These are phyloP conservation scores for Coemansia sp. DNA, from an alignment of 192 early-diverging fungal species.

Conservation along the genomic window DNA sequence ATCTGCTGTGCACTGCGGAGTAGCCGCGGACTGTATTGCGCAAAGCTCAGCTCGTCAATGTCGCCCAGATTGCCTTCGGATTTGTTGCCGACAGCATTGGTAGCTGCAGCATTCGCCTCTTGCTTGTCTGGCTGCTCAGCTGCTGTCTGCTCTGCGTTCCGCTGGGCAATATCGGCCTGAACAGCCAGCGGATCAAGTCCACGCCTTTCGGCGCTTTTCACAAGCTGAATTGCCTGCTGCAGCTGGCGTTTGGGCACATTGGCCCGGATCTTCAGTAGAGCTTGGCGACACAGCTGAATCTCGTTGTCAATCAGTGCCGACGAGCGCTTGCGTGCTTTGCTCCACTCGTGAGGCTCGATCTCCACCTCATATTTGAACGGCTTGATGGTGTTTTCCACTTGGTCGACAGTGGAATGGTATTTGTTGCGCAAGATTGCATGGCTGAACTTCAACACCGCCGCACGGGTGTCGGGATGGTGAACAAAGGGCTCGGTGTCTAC, in stretches of 20 bases:
- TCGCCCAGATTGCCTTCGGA: neutral
- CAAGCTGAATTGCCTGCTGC: conserved; percentile 77
- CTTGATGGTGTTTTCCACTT: conserved; percentile 99
- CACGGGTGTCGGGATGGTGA: conserved; percentile 77
- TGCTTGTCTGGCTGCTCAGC: conserved; percentile 4
- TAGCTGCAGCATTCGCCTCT: neutral
- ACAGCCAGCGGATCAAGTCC: conserved; percentile 35
- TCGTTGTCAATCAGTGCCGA: conserved; percentile 73
- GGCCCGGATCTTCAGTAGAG: conserved; percentile 68
- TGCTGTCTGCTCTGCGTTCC: conserved; percentile 24
- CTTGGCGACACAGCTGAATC: conserved; percentile 71
- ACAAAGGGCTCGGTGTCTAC: conserved; percentile 80
- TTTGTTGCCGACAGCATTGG: neutral
- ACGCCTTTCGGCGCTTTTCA: conserved; percentile 70
- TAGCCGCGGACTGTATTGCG: conserved; percentile 69
- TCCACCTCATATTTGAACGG: conserved; percentile 99
- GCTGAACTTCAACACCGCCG: conserved; percentile 77
- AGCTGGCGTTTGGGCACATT: conserved; percentile 76
- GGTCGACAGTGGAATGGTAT: conserved; percentile 87
- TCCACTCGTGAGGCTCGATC: conserved; percentile 87
- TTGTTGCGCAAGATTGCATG: conserved; percentile 83
- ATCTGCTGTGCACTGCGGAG: conserved; percentile 78
- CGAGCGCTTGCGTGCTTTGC: conserved; percentile 81
- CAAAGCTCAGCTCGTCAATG: conserved; percentile 58
- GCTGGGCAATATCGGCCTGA: conserved; percentile 35